These are phyloP conservation scores for Anisodus acutangulus DNA, from an alignment of 257 asterid species.

Conservation along the genomic window DNA sequence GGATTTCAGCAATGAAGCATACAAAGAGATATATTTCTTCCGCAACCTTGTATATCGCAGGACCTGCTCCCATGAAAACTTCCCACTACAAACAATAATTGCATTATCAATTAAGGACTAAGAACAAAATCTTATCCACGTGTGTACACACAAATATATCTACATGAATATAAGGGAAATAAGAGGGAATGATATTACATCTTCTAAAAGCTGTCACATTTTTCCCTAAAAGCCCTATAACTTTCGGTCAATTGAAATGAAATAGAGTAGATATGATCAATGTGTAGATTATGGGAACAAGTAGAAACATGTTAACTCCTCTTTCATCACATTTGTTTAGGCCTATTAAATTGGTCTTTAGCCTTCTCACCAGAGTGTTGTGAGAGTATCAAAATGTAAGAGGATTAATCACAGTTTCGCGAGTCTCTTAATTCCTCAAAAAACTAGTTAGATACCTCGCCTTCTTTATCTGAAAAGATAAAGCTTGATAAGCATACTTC, in stretches of 20 bases:
- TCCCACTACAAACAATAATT: conserved; percentile 66
- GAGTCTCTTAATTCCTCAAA: conserved; percentile 17
- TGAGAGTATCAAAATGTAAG: background rate
- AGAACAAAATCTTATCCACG: background rate
- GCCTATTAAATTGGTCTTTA: conserved; percentile 1
- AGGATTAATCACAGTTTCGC: background rate
- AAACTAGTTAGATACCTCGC: conserved; percentile 60
- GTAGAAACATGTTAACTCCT: conserved; percentile 14
- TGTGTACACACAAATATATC: background rate
- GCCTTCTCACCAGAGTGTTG: background rate
- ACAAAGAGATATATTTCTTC: conserved; percentile 78
- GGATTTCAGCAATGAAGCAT: conserved; percentile 79
- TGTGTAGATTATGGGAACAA: background rate
- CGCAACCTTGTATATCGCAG: conserved; percentile 73
- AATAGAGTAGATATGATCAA: conserved; percentile 15
- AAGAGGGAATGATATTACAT: conserved; percentile 3
- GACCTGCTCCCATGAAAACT: conserved; percentile 93
- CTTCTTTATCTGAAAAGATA: conserved; percentile 77
- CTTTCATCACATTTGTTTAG: background rate
- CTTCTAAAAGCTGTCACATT: background rate
- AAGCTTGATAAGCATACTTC: conserved; percentile 84
- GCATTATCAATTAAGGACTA: background rate
- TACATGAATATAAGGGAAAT: background rate
- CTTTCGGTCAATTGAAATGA: background rate
- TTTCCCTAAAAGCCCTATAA: conserved; percentile 23